A percentile compares a stretch with the other conserved stretches of the same genome.
Conservation (phyloP, 208 protist genomes). For the Vickermania ingenoplastis region DNA sequence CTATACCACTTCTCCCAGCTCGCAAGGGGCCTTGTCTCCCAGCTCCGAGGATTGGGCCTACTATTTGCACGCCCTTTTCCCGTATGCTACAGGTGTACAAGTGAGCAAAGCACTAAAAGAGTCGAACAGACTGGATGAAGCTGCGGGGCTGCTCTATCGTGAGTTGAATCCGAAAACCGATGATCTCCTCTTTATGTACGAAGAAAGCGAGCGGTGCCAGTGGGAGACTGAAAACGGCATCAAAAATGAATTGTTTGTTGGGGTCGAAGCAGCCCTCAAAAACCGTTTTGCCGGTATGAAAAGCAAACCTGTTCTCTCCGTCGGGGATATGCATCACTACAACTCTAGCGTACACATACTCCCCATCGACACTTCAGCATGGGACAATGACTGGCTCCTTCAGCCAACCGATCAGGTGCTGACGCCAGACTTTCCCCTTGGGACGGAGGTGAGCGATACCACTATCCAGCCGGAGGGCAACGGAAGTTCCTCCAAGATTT, state of each 20-base stretch:
- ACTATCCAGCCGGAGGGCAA: neutral
- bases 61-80: constrained; percentile 56
- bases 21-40: too few species aligned
- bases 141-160: constrained; percentile 28
- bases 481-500: constrained; percentile 1
- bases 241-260: neutral
- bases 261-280: neutral
- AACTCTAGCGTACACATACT: constrained; percentile 40
- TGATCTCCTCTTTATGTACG: constrained; percentile 26
- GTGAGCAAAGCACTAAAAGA: constrained; percentile 14
- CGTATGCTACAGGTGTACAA: constrained; percentile 34
- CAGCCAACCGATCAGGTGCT: constrained; percentile 8
- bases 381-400: constrained; percentile 44
- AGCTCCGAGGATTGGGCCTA: constrained; percentile 19
- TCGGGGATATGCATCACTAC: constrained; percentile 51
- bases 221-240: neutral
- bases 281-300: neutral
- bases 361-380: constrained; percentile 55
- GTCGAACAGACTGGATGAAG: constrained; percentile 26
- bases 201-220: constrained; percentile 14
- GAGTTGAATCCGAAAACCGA: constrained; percentile 41
- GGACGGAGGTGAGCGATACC: neutral
- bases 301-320: neutral
- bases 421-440: constrained; percentile 24
- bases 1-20: too few species aligned